Base-by-base conservation (phyloP, 225 moss, liverwort and hornwort genomes). In the Polytrichum commune region DNA sequence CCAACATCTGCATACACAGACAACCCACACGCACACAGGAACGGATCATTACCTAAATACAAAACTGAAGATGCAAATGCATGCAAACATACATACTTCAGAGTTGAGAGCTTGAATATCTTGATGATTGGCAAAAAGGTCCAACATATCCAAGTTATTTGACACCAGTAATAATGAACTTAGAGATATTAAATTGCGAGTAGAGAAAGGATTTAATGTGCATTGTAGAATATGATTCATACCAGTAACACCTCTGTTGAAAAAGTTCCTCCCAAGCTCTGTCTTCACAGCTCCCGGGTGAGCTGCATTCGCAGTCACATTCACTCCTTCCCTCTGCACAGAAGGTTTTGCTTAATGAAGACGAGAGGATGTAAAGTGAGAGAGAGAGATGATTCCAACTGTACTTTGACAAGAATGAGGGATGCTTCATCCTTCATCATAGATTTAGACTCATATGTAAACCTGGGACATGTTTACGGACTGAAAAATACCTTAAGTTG, bases 261-360 rank as follows among this genome's bases (percentile, higher is more conserved):
- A 80, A 74, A 83, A 83, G 55, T 46, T 74, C 38, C 73, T 71
- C 53, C 83, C 83, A 25, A 83, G 35, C 6, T 67, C 64, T n/a
- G 74, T 55, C 61, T 73, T 79, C 20, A 83, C 73, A 19, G 83
- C 79, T 67, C 83, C 83, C 7, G 83, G 83, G 7, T 83, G 79
- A 20, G 33, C 83, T 7, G 79, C 53, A 62, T 83, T 83, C 53
- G 76, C 76, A 54, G 79, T 76, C 38, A 83, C 80, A 35, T 79
- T 79, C 54, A 74, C 83, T 7, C 83, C 83, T 64, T 83, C 83
- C 6, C 55, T 68, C 83, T 83, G 77, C 68, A 67, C 2, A 32
- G 2, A 35, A 35, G 35, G 3, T 23, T 73, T 69, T 10, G 2
- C 27, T 67, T 26, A 10, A 24, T 32, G 5, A 56, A 2, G 56